Base-by-base conservation (phyloP, 129 eudicot genomes). In the Apium graveolens region DNA sequence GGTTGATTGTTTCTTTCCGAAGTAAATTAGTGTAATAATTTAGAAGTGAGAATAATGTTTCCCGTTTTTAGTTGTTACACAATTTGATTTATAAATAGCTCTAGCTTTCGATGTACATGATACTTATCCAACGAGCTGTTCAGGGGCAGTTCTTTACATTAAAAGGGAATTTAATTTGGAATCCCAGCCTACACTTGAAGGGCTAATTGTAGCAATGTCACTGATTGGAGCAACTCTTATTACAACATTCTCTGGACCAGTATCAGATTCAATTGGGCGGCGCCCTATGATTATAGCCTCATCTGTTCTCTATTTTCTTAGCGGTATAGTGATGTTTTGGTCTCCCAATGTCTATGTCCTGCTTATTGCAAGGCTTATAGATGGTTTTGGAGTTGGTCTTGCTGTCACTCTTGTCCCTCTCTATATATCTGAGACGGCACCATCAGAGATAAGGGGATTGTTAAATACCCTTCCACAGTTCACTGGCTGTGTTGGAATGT, bases 381-480 rank as follows among this genome's bases (percentile, higher is more conserved):
- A 92, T 84, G 99, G 99, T 46, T 92, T 96, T 71, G 99, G 99
- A 74, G 85, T 96, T 38, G 99, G 99, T 53, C 84, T 96, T 27
- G 97, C 99, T 0, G 99, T 96, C 37, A 96, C 99, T 69, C 95
- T 96, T 35, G 89, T 96, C 55, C 99, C 99, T 4, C 86, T 96
- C 69, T 96, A 96, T 80, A 92, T 96, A 53, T 96, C 99, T 14
- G 99, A 96, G 90, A 96, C 99, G 10, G 92, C 99, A 57, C 99
- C 99, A 53, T 84, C 99, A 12, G 99, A 96, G 72, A 96, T 92
- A 60, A 87, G 99, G 77, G 99, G 99, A 44, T 77, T 76, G 18
- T 81, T 96, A 73, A 96, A 96, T 80, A 96, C 99, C 26, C 84
- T 96, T 60, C 99, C 99, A 27, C 99, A 96, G 86, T 92, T 96